Evolutionary conservation across 768 basidiomycete genomes (phyloP).

Genomic region (Hypsizygus marmoreus): DNA sequence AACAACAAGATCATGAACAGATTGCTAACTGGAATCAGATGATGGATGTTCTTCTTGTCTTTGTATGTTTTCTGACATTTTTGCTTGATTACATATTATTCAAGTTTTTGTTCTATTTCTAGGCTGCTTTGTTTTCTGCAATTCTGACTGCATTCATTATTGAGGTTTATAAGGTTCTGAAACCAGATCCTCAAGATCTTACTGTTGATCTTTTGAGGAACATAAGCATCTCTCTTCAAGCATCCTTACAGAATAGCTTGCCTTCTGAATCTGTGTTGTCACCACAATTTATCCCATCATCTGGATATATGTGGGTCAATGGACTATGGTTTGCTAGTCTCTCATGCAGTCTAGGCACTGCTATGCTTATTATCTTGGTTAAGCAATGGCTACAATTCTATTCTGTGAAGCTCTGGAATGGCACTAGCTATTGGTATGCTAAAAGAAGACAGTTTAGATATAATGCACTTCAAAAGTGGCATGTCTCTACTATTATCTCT

Average conservation of each 20-base stretch:
- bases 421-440: slow-evolving; percentile 9
- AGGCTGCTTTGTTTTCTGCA: slow-evolving; percentile 21
- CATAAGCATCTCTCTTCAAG: slow-evolving; percentile 9
- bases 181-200: slow-evolving; percentile 14
- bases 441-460: slow-evolving; percentile 18
- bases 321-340: slow-evolving; percentile 20
- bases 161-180: slow-evolving; percentile 9
- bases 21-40: slow-evolving; percentile 14
- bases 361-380: slow-evolving; percentile 16
- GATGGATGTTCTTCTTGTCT: slow-evolving; percentile 16
- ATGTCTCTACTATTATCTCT: slow-evolving; percentile 16
- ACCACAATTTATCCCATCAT: slow-evolving; percentile 4
- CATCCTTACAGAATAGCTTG: neutral
- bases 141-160: slow-evolving; percentile 18
- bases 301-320: slow-evolving; percentile 18
- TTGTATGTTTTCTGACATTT: slow-evolving; percentile 13
- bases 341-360: slow-evolving; percentile 15
- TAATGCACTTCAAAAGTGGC: slow-evolving; percentile 16
- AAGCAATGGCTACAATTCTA: slow-evolving; percentile 19
- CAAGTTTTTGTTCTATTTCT: neutral
- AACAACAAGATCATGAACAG: slow-evolving; percentile 1
- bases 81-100: neutral
- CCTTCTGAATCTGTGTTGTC: neutral
- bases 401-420: slow-evolving; percentile 10
- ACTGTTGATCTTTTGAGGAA: slow-evolving; percentile 12